phyloP scores from a whole-genome alignment of 805 yeast species.

The Pichia cabralensis region DNA sequence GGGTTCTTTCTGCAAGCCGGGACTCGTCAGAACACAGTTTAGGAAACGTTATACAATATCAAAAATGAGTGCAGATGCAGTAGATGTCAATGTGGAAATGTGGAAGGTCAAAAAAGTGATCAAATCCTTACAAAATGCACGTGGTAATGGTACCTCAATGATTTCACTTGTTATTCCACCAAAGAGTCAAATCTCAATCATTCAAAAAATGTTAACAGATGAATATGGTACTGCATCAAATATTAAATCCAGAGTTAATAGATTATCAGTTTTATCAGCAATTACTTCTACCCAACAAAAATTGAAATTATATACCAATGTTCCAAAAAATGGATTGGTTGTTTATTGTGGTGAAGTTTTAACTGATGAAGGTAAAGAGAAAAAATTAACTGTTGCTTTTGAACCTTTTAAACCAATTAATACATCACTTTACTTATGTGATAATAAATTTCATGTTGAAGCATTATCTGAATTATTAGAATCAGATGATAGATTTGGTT shows the following conservation, averaged over 20 bases:
- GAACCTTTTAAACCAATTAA: slow-evolving; percentile 99
- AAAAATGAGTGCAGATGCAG: slow-evolving; percentile 58
- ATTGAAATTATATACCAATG: slow-evolving; percentile 76
- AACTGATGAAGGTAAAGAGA: slow-evolving; percentile 95
- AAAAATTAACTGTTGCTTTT: slow-evolving; percentile 91
- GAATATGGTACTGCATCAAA: slow-evolving; percentile 99
- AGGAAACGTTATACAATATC: background rate
- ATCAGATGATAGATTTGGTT: slow-evolving; percentile 93
- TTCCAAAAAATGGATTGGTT: slow-evolving; percentile 93
- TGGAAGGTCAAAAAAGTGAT: slow-evolving; percentile 97
- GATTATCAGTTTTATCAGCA: slow-evolving; percentile 91
- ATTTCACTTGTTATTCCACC: slow-evolving; percentile 95
- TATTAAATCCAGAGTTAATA: slow-evolving; percentile 94
- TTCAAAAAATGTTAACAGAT: slow-evolving; percentile 87
- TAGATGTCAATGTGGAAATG: slow-evolving; percentile 95
- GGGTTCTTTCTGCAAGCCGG: too few relatives aligned
- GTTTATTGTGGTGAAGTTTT: slow-evolving; percentile 97
- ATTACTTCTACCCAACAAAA: slow-evolving; percentile 98
- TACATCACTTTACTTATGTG: slow-evolving; percentile 93
- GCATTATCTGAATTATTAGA: slow-evolving; percentile 89
- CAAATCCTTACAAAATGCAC: slow-evolving; percentile 78
- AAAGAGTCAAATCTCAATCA: slow-evolving; percentile 81
- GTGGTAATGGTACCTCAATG: slow-evolving; percentile 99
- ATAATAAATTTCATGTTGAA: slow-evolving; percentile 96
- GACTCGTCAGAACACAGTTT: background rate